Conservation (phyloP, 768 basidiomycete species). For the Rhizopogon vulgaris region DNA sequence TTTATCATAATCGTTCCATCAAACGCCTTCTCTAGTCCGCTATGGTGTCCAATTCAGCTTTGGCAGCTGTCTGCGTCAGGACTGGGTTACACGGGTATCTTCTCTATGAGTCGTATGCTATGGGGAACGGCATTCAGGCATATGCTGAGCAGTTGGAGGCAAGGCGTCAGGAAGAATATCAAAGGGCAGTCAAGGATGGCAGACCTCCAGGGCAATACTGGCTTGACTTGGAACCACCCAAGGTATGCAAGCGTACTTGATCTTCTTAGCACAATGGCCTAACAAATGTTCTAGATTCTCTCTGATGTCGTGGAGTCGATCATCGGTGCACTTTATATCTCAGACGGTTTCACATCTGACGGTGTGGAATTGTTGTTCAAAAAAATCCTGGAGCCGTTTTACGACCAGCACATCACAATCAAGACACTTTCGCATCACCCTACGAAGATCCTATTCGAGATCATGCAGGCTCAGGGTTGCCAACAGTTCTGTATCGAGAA, state of each 20-base stretch:
- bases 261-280: background rate
- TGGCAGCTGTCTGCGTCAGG: conserved; percentile 71
- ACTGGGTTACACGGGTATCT: conserved; percentile 61
- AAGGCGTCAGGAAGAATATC: conserved; percentile 42
- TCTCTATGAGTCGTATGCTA: conserved; percentile 46
- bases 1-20: background rate
- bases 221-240: conserved; percentile 71
- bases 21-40: conserved; percentile 45
- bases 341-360: conserved; percentile 58
- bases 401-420: conserved; percentile 66
- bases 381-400: conserved; percentile 68
- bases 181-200: conserved; percentile 40
- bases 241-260: conserved; percentile 38
- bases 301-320: conserved; percentile 80
- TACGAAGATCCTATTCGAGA: conserved; percentile 66
- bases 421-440: conserved; percentile 74
- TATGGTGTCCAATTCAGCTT: conserved; percentile 78
- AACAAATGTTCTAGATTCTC: conserved; percentile 42
- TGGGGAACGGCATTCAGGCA: conserved; percentile 43
- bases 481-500: conserved; percentile 57
- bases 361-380: conserved; percentile 65
- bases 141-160: conserved; percentile 46
- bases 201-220: conserved; percentile 66
- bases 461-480: conserved; percentile 69
- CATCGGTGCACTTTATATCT: conserved; percentile 74